A percentile compares a stretch with the other conserved stretches of the same genome.
phyloP scores from a whole-genome alignment of 192 early-diverging fungal genomes.

The Entomortierella lignicola region DNA sequence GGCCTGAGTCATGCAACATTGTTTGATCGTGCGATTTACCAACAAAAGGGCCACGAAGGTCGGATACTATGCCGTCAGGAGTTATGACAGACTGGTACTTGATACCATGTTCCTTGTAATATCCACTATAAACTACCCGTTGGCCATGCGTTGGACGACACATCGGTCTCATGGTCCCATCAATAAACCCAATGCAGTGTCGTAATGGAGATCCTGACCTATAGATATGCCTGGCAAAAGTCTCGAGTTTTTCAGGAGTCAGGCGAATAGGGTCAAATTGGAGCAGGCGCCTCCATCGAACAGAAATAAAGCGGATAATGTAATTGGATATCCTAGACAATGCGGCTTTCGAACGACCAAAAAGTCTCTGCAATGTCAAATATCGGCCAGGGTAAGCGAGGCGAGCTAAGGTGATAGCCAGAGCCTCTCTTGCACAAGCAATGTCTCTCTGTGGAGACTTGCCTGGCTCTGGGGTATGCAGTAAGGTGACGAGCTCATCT shows the following conservation, averaged over 20 bases:
- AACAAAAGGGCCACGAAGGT: neutral
- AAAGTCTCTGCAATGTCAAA: neutral
- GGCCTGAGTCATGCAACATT: neutral
- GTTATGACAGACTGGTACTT: neutral
- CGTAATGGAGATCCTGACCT: neutral
- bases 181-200: neutral
- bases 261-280: neutral
- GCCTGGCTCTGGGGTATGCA: neutral
- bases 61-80: neutral
- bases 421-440: neutral
- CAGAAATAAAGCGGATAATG: neutral
- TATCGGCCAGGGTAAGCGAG: neutral
- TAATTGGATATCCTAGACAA: neutral
- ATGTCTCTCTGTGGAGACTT: neutral
- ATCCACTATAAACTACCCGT: neutral
- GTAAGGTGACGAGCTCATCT: neutral
- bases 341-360: neutral
- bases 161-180: neutral
- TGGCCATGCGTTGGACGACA: neutral
- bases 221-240: neutral
- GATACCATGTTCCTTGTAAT: neutral
- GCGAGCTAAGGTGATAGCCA: neutral
- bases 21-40: neutral
- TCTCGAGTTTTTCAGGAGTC: neutral
- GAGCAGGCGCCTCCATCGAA: neutral